Base-by-base conservation (phyloP, 164 flowering plant genomes). In the Malania oleifera region DNA sequence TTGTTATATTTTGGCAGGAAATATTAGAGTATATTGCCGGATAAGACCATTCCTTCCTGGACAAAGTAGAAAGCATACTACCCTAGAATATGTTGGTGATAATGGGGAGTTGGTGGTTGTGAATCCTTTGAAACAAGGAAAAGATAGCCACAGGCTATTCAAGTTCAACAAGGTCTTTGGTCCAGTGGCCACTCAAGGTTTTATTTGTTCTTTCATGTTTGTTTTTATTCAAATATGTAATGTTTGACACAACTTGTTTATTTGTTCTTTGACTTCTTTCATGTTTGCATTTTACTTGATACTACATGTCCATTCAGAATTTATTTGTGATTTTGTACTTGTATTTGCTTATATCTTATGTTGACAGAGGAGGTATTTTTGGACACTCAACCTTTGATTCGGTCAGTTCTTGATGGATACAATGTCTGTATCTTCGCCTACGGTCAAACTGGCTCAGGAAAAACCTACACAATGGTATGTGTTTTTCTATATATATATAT, bases 371-470 rank as follows among this genome's bases (percentile, higher is more conserved):
- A 90, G 64, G 87, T 93, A 48, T 93, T 87, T 69, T 49, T 77
- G 38, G 97, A 93, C 66, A 93, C 98, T 11, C 96, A 76, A 59
- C 97, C 97, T 40, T 67, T 93, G 45, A 86, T 93, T 60, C 80
- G 95, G 17, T 86, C 96, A 51, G 87, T 90, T 34, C 90, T 93
- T 41, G 98, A 93, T 79, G 98, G 98, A 23, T 93, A 71, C 67
- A 90, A 88, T 72, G 97, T 93, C 0, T 93, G 98, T 70, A 93
- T 93, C 20, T 90, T 93, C 77, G 97, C 98, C 2, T 90, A 90
- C 76, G 98, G 98, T 52, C 98, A 93, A 77, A 93, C 98, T 59
- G 98, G 98, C 25, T 92, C 96, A 2, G 98, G 96, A 56, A 92
- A 92, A 68, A 89, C 96, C 4, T 86, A 87, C 54, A 93, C 98